phyloP scores from a whole-genome alignment of 2,329 filamentous ascomycete species.

The Hirsutella rhossiliensis region DNA sequence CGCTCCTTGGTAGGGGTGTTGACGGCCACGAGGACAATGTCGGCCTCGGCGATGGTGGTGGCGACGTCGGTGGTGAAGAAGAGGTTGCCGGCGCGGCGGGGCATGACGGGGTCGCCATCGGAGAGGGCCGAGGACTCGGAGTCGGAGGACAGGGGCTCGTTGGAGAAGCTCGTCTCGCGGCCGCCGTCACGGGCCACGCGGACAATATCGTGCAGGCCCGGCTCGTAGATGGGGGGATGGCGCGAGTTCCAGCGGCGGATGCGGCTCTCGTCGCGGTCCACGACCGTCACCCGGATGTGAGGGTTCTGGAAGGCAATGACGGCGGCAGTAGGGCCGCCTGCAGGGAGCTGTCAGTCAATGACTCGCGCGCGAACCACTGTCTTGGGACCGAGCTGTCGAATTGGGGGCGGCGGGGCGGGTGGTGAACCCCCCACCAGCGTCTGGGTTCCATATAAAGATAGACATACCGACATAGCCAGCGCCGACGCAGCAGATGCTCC shows the following conservation, averaged over 20 bases:
- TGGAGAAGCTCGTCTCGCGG: conserved; percentile 28
- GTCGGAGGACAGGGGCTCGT: conserved; percentile 18
- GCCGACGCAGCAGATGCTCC: conserved; percentile 60
- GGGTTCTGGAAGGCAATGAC: conserved; percentile 66
- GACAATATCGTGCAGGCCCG: conserved; percentile 57
- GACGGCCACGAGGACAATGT: conserved; percentile 64
- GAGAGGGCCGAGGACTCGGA: conserved; percentile 17
- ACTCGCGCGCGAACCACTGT: not conserved
- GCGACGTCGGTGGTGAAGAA: conserved; percentile 61
- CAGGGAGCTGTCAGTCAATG: not conserved
- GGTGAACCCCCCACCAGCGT: not conserved
- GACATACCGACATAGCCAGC: conserved; percentile 63
- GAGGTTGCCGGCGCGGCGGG: conserved; percentile 49
- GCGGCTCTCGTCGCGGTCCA: conserved; percentile 53
- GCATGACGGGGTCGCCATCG: conserved; percentile 20
- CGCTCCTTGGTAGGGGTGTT: conserved; percentile 68
- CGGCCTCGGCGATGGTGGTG: conserved; percentile 50
- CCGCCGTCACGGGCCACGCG: conserved; percentile 49
- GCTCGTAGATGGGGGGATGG: conserved; percentile 66
- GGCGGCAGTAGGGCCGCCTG: conserved; percentile 63
- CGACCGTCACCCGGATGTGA: conserved; percentile 58
- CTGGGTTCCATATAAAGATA: too few relatives aligned
- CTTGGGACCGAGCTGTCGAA: not conserved
- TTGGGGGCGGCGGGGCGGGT: not conserved
- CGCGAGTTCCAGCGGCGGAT: conserved; percentile 64